Conservation (phyloP, 192 early-diverging fungal genomes). For the Coemansia sp. region DNA sequence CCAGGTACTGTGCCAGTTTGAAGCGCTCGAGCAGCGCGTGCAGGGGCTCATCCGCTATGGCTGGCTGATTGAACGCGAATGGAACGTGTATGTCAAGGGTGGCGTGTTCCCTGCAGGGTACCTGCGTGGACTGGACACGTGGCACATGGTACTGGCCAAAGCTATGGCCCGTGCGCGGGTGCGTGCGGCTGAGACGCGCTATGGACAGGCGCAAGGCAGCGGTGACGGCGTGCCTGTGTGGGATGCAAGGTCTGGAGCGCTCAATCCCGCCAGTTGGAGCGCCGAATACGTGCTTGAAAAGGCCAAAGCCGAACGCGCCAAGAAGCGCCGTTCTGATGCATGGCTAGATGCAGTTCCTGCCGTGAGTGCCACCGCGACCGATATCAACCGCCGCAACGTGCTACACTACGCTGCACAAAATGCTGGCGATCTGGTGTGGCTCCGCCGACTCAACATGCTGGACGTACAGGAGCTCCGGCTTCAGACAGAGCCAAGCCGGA, state of each 20-base stretch:
- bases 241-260: neutral
- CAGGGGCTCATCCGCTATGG: conserved; percentile 47
- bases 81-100: conserved; percentile 29
- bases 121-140: conserved; percentile 31
- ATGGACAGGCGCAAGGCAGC: conserved; percentile 6
- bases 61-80: conserved; percentile 47
- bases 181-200: conserved; percentile 12
- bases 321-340: conserved; percentile 18
- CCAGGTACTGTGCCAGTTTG: conserved; percentile 31
- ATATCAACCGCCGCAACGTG: conserved; percentile 38
- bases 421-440: conserved; percentile 30
- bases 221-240: conserved; percentile 13
- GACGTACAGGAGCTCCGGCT: conserved; percentile 30
- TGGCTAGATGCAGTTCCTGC: conserved; percentile 43
- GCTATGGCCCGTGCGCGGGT: conserved; percentile 29
- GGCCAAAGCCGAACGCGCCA: conserved; percentile 27
- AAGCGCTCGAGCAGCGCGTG: conserved; percentile 36
- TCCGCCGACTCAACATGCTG: conserved; percentile 28
- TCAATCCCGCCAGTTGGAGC: conserved; percentile 36
- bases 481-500: conserved; percentile 7
- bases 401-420: conserved; percentile 45
- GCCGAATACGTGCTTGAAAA: conserved; percentile 37
- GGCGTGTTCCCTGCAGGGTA: conserved; percentile 26
- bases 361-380: conserved; percentile 17
- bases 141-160: conserved; percentile 28